Evolutionary conservation across 805 yeast species (phyloP).

Genomic region (Candida michaelii): DNA sequence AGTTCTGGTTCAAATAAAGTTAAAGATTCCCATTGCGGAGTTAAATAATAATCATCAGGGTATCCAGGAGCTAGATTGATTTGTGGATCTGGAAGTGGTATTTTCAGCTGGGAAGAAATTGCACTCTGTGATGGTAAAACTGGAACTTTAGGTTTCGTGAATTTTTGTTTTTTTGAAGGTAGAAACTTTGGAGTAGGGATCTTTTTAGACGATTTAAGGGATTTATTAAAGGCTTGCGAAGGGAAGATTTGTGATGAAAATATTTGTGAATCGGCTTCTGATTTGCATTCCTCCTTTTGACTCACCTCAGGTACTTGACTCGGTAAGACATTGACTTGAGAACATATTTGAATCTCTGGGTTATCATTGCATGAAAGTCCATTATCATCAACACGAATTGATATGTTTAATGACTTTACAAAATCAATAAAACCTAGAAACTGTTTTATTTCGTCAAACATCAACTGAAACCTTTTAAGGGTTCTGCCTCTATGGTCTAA

Average conservation of each 20-base stretch:
- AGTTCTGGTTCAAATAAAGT: neutral
- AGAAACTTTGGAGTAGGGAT: no score
- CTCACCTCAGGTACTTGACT: neutral
- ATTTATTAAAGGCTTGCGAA: no score
- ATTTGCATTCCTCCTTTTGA: neutral
- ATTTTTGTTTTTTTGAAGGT: no score
- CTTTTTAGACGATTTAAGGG: no score
- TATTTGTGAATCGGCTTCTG: neutral
- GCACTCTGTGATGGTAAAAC: no score
- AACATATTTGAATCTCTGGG: neutral
- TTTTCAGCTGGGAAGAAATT: no score
- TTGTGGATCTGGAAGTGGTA: no score
- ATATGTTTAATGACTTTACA: conserved; percentile 1
- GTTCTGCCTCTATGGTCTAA: conserved; percentile 19
- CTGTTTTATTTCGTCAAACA: conserved; percentile 15
- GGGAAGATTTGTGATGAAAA: no score
- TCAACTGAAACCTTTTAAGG: conserved; percentile 29
- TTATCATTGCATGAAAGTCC: neutral
- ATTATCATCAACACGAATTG: neutral
- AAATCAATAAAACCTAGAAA: conserved; percentile 10
- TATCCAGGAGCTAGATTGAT: conserved; percentile 2
- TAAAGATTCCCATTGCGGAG: neutral
- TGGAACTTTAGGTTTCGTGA: no score
- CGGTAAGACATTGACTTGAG: neutral
- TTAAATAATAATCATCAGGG: neutral